Evolutionary conservation across 2,329 filamentous ascomycete species (phyloP).

Genomic region (Cladosporium colombiae): DNA sequence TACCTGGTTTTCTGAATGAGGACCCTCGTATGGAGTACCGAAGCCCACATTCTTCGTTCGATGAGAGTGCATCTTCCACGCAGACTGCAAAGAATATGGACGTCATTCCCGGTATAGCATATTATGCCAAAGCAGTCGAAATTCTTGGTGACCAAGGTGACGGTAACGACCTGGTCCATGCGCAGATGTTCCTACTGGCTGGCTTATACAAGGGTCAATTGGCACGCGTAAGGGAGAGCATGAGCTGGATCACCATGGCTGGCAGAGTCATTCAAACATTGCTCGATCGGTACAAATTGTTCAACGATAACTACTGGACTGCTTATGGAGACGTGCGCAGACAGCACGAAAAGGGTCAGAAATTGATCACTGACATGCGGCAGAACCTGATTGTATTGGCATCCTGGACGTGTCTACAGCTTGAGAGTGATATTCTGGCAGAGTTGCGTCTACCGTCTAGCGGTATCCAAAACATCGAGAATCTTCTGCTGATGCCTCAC

Average conservation of each 20-base stretch:
- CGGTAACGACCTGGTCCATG: conserved; percentile 76
- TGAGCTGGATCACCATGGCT: conserved; percentile 65
- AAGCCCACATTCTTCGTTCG: conserved; percentile 36
- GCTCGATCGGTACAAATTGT: conserved; percentile 65
- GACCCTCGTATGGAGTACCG: conserved; percentile 26
- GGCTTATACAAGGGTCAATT: conserved; percentile 88
- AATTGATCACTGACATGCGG: conserved; percentile 35
- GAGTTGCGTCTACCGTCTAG: conserved; percentile 68
- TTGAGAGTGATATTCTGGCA: conserved; percentile 92
- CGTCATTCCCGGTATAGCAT: conserved; percentile 82
- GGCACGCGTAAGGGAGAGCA: conserved; percentile 83
- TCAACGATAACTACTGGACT: conserved; percentile 36
- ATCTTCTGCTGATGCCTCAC: conserved; percentile 67
- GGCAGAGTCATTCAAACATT: conserved; percentile 67
- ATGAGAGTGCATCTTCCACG: conserved; percentile 26
- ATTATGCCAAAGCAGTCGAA: conserved; percentile 82
- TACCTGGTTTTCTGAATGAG: conserved; percentile 21
- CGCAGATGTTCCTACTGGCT: conserved; percentile 81
- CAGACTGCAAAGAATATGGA: conserved; percentile 56
- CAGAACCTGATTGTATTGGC: conserved; percentile 58
- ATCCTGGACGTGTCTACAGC: conserved; percentile 91
- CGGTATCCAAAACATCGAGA: conserved; percentile 59
- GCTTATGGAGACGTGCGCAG: conserved; percentile 39
- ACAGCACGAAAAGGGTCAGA: conserved; percentile 31
- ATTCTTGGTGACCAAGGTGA: conserved; percentile 84